Base-by-base conservation (phyloP, 371 early-diverging fungal species). In the Nematocida parisii region DNA sequence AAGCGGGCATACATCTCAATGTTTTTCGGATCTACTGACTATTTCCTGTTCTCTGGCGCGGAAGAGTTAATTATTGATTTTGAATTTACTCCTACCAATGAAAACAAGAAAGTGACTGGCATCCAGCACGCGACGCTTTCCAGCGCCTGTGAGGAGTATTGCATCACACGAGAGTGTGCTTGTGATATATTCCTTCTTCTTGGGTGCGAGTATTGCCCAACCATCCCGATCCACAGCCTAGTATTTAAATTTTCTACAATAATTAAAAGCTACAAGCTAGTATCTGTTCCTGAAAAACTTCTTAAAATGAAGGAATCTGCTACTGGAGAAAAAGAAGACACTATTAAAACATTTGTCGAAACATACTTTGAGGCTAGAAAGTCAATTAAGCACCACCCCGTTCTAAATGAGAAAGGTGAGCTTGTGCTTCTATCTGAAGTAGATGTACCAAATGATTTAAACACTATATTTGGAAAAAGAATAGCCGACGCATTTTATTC, bases 161-260 rank as follows among this genome's bases (percentile, higher is more conserved):
- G 56, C 4, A 42, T 85, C 6, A 39, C 45, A 20, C 18, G 22
- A 40, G 39, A 39, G 15, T n/a, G 15, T 13, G 77, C 84, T 64
- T 27, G 27, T 44, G 58, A 45, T 13, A 56, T 71, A 18, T 67
- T 72, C 3, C 52, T 86, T 44, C 56, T 82, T 1, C 58, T 77
- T 33, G 87, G 87, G 18, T 85, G 85, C 55, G 87, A 86, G 47
- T 84, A 82, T 60, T 85, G 84, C 72, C 82, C 84, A 3, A 86
- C 87, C 5, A n/a, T 83, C 1, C 84, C 87, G 3, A 68, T 40
- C 50, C 75, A 57, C 57, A 72, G 85, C 54, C 47, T 56, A n/a
- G 66, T 81, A 7, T 86, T 84, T 72, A 39, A 47, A 39, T 22
- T 80, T 33, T 33, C 58, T 18, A 44, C 39, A n/a, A 50, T 84